A percentile compares a stretch with the other conserved stretches of the same genome.
Conservation (phyloP, 2,329 filamentous ascomycete species). For the Neofusicoccum sp. region DNA sequence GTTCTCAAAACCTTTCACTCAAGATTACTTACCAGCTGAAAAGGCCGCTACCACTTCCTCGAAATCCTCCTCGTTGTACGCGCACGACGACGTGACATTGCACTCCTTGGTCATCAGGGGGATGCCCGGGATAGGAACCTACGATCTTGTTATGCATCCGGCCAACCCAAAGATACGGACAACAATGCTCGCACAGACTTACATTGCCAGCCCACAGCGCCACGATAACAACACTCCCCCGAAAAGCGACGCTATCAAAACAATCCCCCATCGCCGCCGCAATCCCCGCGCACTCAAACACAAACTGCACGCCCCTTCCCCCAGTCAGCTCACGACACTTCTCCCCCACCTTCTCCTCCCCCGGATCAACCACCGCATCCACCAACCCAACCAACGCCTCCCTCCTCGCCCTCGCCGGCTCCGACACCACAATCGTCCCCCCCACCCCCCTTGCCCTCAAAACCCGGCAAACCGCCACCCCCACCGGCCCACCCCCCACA, state of each 20-base stretch:
- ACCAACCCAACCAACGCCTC: conserved; percentile 43
- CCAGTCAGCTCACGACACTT: conserved; percentile 36
- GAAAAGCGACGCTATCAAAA: conserved; percentile 29
- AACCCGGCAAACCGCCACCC: conserved; percentile 50
- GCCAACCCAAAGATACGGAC: neutral
- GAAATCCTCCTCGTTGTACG: conserved; percentile 34
- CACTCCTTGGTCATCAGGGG: conserved; percentile 32
- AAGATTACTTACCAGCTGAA: conserved; percentile 26
- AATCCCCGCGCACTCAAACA: conserved; percentile 60
- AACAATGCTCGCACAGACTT: conserved; percentile 20
- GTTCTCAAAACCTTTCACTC: neutral
- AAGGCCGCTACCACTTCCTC: conserved; percentile 34
- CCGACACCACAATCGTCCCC: conserved; percentile 57
- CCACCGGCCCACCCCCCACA: conserved; percentile 63
- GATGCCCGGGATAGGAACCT: conserved; percentile 30
- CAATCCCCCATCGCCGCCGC: conserved; percentile 30
- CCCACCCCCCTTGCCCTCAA: conserved; percentile 49
- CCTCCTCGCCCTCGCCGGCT: conserved; percentile 50
- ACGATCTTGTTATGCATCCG: conserved; percentile 3
- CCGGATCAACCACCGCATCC: conserved; percentile 29
- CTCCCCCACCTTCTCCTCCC: conserved; percentile 29
- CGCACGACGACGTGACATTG: conserved; percentile 29
- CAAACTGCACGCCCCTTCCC: conserved; percentile 54
- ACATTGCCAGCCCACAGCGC: conserved; percentile 34
- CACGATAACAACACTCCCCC: conserved; percentile 34